Evolutionary conservation across 176 grass and related monocot species (phyloP).

Genomic region (Tillandsia fasciculata): DNA sequence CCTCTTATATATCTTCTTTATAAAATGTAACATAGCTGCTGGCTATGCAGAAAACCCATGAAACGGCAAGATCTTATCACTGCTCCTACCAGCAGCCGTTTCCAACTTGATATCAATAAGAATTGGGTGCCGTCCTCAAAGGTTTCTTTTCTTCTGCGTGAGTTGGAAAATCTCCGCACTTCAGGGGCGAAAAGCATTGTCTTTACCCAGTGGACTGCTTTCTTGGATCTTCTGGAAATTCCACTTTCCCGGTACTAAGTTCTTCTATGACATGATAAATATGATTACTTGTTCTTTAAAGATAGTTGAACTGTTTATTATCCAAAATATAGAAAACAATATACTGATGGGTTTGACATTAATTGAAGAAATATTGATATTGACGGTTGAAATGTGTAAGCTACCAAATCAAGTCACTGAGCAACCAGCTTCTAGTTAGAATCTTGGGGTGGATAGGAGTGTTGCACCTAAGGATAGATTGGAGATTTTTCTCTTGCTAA

Average conservation of each 20-base stretch:
- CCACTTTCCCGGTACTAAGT: slow-evolving; percentile 71
- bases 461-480: too few species aligned
- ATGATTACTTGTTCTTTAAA: background rate
- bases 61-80: slow-evolving; percentile 86
- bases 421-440: too few species aligned
- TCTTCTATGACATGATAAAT: slow-evolving; percentile 16
- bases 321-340: too few species aligned
- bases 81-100: slow-evolving; percentile 72
- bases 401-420: too few species aligned
- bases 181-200: slow-evolving; percentile 73
- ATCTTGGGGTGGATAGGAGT: too few species aligned
- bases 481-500: too few species aligned
- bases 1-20: slow-evolving; percentile 6
- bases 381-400: too few species aligned
- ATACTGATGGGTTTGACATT: too few species aligned
- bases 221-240: slow-evolving; percentile 95
- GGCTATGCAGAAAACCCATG: slow-evolving; percentile 42
- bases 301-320: background rate
- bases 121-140: slow-evolving; percentile 97
- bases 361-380: too few species aligned
- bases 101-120: slow-evolving; percentile 68
- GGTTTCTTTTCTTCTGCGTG: slow-evolving; percentile 74
- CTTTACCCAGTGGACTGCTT: slow-evolving; percentile 99
- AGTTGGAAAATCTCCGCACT: slow-evolving; percentile 50
- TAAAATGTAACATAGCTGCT: slow-evolving; percentile 13